Conservation (phyloP, 257 asterid genomes). For the Lantana camara region DNA sequence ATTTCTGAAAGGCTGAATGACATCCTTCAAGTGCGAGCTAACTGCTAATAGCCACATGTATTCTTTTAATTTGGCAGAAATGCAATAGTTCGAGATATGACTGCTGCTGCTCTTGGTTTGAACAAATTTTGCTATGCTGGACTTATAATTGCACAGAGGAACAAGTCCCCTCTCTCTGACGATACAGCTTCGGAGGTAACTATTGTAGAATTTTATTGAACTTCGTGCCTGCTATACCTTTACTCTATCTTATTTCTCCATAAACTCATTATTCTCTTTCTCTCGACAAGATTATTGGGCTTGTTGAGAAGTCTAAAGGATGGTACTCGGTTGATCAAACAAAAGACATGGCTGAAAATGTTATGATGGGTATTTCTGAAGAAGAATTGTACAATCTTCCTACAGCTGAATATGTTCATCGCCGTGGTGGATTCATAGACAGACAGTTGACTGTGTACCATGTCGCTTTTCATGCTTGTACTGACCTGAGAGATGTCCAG, state of each 20-base stretch:
- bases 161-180: conserved; percentile 54
- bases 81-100: conserved; percentile 94
- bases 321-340: conserved; percentile 91
- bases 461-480: conserved; percentile 83
- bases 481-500: conserved; percentile 76
- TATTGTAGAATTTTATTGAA: conserved; percentile 8
- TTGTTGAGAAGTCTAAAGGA: conserved; percentile 97
- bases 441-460: conserved; percentile 77
- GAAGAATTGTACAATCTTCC: conserved; percentile 91
- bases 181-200: conserved; percentile 78
- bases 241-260: conserved; percentile 23
- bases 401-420: conserved; percentile 75
- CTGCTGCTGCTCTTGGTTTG: conserved; percentile 96
- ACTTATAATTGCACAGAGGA: conserved; percentile 75
- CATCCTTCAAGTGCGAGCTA: no score
- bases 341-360: conserved; percentile 66
- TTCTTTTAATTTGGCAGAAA: conserved; percentile 48
- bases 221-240: conserved; percentile 21
- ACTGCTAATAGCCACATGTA: no score
- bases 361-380: conserved; percentile 80
- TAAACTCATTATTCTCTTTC: conserved; percentile 23
- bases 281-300: conserved; percentile 78
- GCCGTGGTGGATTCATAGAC: conserved; percentile 76
- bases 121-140: conserved; percentile 94
- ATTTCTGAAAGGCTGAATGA: no score